These are phyloP conservation scores for Euphorbia corollata DNA, from an alignment of 441 rosid species.

Conservation along the genomic window DNA sequence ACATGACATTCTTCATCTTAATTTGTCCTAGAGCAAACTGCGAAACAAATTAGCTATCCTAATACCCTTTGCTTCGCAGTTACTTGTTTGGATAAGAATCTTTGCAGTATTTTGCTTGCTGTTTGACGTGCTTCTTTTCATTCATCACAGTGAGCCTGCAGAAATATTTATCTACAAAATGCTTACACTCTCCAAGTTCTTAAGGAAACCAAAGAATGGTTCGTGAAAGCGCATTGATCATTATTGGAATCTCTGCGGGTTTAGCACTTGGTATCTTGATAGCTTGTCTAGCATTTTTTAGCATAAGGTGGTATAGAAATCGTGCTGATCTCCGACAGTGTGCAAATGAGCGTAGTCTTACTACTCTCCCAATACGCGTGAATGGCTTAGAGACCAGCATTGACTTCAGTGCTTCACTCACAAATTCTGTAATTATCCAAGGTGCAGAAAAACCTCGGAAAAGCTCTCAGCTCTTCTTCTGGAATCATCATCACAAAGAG, in stretches of 20 bases:
- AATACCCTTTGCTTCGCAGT: background rate
- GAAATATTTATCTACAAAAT: constrained; percentile 34
- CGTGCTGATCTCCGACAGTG: constrained; percentile 39
- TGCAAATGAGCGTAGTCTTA: constrained; percentile 49
- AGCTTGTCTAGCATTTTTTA: constrained; percentile 53
- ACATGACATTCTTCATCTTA: background rate
- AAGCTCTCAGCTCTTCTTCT: constrained; percentile 38
- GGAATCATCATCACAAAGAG: constrained; percentile 62
- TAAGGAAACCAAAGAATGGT: constrained; percentile 48
- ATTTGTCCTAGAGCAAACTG: background rate
- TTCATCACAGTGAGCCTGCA: constrained; percentile 28
- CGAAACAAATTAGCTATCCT: background rate
- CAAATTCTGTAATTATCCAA: constrained; percentile 31
- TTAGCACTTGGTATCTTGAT: constrained; percentile 68
- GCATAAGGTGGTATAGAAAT: constrained; percentile 56
- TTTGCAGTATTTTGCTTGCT: constrained; percentile 1
- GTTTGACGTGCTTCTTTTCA: constrained; percentile 5
- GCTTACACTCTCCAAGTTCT: constrained; percentile 30
- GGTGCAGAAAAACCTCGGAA: constrained; percentile 32
- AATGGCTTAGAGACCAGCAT: constrained; percentile 66
- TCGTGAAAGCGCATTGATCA: constrained; percentile 41
- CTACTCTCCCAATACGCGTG: constrained; percentile 57
- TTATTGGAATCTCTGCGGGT: constrained; percentile 63
- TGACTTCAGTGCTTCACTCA: constrained; percentile 57
- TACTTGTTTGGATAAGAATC: background rate